phyloP scores from a whole-genome alignment of 257 asterid genomes.

The Gentiana dahurica region DNA sequence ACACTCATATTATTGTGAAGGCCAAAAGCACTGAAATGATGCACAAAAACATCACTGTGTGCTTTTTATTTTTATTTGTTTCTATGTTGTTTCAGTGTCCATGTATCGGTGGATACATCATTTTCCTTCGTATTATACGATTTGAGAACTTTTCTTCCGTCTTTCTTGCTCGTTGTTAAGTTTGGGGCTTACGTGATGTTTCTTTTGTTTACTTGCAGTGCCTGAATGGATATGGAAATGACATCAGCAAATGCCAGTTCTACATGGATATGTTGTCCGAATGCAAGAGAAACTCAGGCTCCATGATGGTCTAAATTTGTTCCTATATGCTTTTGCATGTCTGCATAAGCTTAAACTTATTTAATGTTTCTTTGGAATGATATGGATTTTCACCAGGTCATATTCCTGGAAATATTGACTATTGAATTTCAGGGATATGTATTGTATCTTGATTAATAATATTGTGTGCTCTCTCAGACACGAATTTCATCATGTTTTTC shows the following conservation, averaged over 20 bases:
- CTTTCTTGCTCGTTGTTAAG: neutral
- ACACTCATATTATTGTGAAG: neutral
- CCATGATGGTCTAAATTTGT: conserved; percentile 20
- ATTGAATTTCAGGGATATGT: no score
- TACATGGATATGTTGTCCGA: conserved; percentile 79
- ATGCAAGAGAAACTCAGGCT: conserved; percentile 62
- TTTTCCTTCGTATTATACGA: no score
- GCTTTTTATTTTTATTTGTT: no score
- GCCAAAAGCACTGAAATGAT: neutral
- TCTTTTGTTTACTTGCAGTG: conserved; percentile 36
- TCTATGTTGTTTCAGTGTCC: no score
- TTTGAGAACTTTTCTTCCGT: no score
- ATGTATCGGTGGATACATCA: neutral
- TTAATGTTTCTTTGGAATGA: no score
- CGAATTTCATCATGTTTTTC: no score
- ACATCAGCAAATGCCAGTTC: conserved; percentile 79
- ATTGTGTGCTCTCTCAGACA: no score
- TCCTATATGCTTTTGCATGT: no score
- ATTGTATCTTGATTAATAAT: no score
- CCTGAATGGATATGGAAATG: conserved; percentile 46
- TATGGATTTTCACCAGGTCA: no score
- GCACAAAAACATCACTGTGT: neutral
- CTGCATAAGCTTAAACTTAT: no score
- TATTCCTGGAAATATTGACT: conserved; percentile 2
- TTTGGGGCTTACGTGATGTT: neutral